A percentile compares a stretch with the other conserved stretches of the same genome.
Conservation (phyloP, 306 rosid species). For the Coriaria nepalensis region DNA sequence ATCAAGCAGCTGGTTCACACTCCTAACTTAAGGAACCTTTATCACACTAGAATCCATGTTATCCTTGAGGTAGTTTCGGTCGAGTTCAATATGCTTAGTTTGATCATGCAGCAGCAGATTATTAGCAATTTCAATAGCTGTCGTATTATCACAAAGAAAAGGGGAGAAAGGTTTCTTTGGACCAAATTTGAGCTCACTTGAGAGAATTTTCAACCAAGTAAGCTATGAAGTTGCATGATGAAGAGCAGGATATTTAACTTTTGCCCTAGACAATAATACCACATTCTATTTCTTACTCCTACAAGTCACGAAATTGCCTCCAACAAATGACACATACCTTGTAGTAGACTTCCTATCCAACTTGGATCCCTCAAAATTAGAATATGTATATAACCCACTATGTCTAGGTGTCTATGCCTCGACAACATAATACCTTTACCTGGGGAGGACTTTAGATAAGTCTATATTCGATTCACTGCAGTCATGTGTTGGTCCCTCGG, state of each 20-base stretch:
- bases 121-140: not conserved
- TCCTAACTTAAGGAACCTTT: not conserved
- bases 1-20: not conserved
- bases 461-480: no score
- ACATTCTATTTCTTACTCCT: no score
- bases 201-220: not conserved
- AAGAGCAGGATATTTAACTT: not conserved
- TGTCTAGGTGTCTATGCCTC: no score
- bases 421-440: no score
- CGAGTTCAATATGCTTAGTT: slow-evolving; percentile 1
- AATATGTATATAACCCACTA: no score
- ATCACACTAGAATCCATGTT: not conserved
- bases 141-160: not conserved
- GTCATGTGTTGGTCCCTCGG: no score
- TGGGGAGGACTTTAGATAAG: no score
- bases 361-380: no score
- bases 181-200: not conserved
- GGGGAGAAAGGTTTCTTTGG: not conserved
- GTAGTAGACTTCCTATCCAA: no score
- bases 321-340: no score
- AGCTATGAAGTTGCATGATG: not conserved
- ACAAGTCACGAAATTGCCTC: no score
- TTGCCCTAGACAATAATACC: no score
- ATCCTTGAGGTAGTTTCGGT: not conserved
- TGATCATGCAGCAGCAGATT: not conserved